These are phyloP conservation scores for Leishmania aethiopica DNA, from an alignment of 208 protist genomes.

Conservation along the genomic window DNA sequence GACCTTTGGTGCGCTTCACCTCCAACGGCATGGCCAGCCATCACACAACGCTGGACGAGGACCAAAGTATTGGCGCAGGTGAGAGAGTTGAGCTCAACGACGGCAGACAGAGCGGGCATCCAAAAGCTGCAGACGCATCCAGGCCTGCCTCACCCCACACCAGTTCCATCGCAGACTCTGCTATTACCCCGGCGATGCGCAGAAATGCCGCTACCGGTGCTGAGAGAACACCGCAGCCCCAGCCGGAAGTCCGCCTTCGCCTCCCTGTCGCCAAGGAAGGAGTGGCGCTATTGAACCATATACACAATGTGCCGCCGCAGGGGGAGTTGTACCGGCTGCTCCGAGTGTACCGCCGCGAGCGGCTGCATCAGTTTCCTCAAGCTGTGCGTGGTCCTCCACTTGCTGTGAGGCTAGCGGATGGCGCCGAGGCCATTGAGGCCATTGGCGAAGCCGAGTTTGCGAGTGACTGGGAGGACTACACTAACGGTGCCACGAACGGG, in stretches of 20 bases:
- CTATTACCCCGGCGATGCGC: not conserved
- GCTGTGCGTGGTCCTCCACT: slow-evolving; percentile 16
- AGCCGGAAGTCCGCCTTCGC: no score
- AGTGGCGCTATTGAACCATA: slow-evolving; percentile 19
- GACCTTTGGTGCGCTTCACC: not conserved
- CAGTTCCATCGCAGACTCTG: not conserved
- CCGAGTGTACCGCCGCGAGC: slow-evolving; percentile 13
- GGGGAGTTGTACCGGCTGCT: slow-evolving; percentile 26
- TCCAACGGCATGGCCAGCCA: not conserved
- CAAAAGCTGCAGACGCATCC: not conserved
- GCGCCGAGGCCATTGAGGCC: not conserved
- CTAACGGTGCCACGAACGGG: no score
- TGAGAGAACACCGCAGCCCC: no score
- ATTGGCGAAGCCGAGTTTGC: not conserved
- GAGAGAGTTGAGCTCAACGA: not conserved
- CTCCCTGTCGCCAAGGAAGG: slow-evolving; percentile 4
- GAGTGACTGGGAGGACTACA: not conserved
- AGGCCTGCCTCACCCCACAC: not conserved
- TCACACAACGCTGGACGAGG: not conserved
- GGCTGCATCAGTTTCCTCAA: slow-evolving; percentile 12
- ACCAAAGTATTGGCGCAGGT: not conserved
- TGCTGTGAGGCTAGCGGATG: slow-evolving; percentile 4
- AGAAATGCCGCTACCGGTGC: not conserved
- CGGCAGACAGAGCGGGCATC: not conserved
- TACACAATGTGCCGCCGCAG: slow-evolving; percentile 9